Conservation (phyloP, 257 asterid species). For the Solanum rostratum region DNA sequence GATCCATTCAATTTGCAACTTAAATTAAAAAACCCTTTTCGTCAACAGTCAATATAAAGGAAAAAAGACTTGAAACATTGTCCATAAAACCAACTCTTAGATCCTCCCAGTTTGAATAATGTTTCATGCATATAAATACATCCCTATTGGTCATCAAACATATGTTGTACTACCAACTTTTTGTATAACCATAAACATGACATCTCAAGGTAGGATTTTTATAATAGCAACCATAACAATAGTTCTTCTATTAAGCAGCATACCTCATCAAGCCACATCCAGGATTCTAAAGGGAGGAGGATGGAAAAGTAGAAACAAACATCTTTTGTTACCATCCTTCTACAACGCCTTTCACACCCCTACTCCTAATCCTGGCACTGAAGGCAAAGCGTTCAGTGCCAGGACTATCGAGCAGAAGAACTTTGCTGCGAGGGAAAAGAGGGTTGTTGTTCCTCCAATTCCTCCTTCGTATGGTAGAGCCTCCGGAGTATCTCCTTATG, state of each 20-base stretch:
- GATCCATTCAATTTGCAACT: background rate
- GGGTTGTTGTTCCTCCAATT: background rate
- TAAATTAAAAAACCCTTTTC: background rate
- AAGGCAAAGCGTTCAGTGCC: slow-evolving; percentile 8
- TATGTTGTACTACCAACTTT: background rate
- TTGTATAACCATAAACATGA: background rate
- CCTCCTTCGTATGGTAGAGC: background rate
- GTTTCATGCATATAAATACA: background rate
- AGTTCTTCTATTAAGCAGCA: background rate
- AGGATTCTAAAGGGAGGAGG: background rate
- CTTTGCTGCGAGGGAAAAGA: slow-evolving; percentile 15
- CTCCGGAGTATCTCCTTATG: background rate
- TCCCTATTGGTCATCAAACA: background rate
- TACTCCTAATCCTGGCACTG: slow-evolving; percentile 11
- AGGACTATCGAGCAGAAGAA: slow-evolving; percentile 21
- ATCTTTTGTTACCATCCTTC: background rate
- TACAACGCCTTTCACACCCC: background rate
- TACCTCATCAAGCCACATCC: background rate
- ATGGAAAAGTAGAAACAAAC: background rate
- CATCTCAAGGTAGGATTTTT: background rate
- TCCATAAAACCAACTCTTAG: background rate
- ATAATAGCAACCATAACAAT: background rate
- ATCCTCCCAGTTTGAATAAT: background rate
- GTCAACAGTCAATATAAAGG: background rate
- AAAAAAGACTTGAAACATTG: background rate